A percentile compares a stretch with the other conserved stretches of the same genome.
Evolutionary conservation across 2,329 filamentous ascomycete genomes (phyloP).

Genomic region (Phoma herbarum): DNA sequence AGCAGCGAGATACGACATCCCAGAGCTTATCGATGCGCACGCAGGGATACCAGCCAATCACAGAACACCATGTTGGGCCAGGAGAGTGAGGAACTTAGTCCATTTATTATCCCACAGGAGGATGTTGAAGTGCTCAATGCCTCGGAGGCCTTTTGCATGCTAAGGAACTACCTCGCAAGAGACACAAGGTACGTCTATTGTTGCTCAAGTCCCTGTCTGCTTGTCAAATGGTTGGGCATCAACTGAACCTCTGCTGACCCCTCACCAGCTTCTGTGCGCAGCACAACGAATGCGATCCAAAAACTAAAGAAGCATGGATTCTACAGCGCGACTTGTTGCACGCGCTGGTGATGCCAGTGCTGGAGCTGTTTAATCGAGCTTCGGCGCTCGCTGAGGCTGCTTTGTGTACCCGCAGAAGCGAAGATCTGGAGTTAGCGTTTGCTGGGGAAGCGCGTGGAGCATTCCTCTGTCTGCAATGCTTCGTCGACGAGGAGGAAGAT

Average conservation of each 20-base stretch:
- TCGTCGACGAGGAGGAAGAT: constrained; percentile 64
- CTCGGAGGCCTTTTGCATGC: constrained; percentile 55
- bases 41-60: constrained; percentile 19
- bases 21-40: constrained; percentile 21
- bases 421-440: constrained; percentile 66
- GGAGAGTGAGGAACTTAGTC: constrained; percentile 38
- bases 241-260: constrained; percentile 7
- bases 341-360: constrained; percentile 66
- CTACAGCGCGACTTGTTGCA: constrained; percentile 68
- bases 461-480: constrained; percentile 68
- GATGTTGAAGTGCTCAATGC: constrained; percentile 52
- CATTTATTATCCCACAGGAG: constrained; percentile 55
- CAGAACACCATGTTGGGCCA: constrained; percentile 21
- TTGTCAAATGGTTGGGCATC: neutral
- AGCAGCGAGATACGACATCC: neutral
- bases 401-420: constrained; percentile 57
- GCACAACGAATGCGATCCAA: constrained; percentile 47
- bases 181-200: constrained; percentile 51
- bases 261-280: constrained; percentile 54
- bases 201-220: neutral
- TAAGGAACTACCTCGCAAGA: constrained; percentile 54
- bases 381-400: constrained; percentile 60
- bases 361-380: constrained; percentile 65
- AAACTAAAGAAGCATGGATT: constrained; percentile 54
- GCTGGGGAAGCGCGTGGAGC: constrained; percentile 64